Evolutionary conservation across 192 early-diverging fungal genomes (phyloP).

Genomic region (Coemansia erecta): DNA sequence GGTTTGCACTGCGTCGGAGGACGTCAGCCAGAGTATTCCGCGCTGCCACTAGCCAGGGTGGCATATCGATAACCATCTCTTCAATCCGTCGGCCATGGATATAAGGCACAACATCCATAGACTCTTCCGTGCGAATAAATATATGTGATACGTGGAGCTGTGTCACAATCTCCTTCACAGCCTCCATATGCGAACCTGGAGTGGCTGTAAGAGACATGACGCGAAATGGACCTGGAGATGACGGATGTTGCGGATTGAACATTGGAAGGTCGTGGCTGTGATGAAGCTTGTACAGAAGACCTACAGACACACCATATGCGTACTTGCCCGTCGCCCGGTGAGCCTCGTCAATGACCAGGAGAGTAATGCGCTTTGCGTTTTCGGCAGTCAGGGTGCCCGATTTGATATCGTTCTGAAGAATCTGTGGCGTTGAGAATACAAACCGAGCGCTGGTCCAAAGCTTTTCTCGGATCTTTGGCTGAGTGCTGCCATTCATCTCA

Average conservation of each 20-base stretch:
- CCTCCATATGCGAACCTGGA: slow-evolving; percentile 67
- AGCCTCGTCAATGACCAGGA: slow-evolving; percentile 89
- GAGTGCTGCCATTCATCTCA: slow-evolving; percentile 66
- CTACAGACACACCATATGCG: slow-evolving; percentile 75
- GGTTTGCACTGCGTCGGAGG: slow-evolving; percentile 53
- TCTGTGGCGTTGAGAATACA: slow-evolving; percentile 87
- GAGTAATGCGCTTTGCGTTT: slow-evolving; percentile 59
- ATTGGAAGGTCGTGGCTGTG: slow-evolving; percentile 14
- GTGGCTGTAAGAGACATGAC: slow-evolving; percentile 87
- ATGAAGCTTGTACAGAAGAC: slow-evolving; percentile 50
- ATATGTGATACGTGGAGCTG: slow-evolving; percentile 77
- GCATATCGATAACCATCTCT: slow-evolving; percentile 61
- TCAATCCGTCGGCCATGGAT: slow-evolving; percentile 66
- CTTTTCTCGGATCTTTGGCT: slow-evolving; percentile 52
- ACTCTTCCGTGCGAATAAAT: slow-evolving; percentile 87
- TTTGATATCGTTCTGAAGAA: slow-evolving; percentile 81
- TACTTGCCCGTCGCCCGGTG: slow-evolving; percentile 85
- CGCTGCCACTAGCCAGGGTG: slow-evolving; percentile 51
- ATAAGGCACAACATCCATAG: slow-evolving; percentile 74
- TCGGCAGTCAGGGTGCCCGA: slow-evolving; percentile 56
- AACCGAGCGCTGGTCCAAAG: slow-evolving; percentile 70
- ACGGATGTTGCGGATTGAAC: slow-evolving; percentile 13
- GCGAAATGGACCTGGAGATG: slow-evolving; percentile 58
- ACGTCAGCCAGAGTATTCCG: slow-evolving; percentile 44
- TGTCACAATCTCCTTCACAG: slow-evolving; percentile 71